A percentile compares a stretch with the other conserved stretches of the same genome.
Conservation (phyloP, 2,329 filamentous ascomycete species). For the Botrytis fragariae region DNA sequence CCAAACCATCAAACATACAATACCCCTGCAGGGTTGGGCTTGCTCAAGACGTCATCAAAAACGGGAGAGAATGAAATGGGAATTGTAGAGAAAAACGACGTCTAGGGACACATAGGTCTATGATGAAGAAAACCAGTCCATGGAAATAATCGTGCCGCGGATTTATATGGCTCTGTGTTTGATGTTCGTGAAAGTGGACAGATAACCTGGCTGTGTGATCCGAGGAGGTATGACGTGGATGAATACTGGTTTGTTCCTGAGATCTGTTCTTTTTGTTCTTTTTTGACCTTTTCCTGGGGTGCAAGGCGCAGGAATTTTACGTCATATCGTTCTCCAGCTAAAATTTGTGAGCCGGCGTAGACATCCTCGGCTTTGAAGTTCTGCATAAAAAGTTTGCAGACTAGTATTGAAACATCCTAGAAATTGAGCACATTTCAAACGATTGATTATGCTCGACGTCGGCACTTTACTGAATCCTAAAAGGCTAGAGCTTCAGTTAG, state of each 20-base stretch:
- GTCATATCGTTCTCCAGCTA: not conserved
- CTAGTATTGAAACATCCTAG: not conserved
- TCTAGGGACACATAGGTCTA: not conserved
- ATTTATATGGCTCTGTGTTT: not conserved
- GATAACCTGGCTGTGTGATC: not conserved
- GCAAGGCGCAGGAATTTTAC: not conserved
- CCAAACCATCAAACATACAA: not conserved
- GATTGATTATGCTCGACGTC: not conserved
- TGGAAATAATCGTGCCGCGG: not conserved
- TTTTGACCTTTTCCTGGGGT: not conserved
- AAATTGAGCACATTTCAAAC: not conserved
- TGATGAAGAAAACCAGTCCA: not conserved
- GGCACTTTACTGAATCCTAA: fast-evolving
- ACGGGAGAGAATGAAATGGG: not conserved
- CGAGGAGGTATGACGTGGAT: not conserved
- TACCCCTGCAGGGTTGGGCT: not conserved
- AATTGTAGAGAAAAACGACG: not conserved
- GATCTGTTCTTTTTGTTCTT: not conserved
- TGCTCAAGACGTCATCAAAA: not conserved
- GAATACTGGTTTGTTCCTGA: not conserved
- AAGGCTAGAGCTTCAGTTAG: fast-evolving
- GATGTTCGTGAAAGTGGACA: not conserved
- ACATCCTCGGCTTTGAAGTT: not conserved
- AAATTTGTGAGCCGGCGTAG: not conserved
- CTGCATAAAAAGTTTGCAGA: not conserved